A percentile compares a stretch with the other conserved stretches of the same genome.
Evolutionary conservation across 2,329 filamentous ascomycete species (phyloP).

Genomic region (Colletotrichum sp.): DNA sequence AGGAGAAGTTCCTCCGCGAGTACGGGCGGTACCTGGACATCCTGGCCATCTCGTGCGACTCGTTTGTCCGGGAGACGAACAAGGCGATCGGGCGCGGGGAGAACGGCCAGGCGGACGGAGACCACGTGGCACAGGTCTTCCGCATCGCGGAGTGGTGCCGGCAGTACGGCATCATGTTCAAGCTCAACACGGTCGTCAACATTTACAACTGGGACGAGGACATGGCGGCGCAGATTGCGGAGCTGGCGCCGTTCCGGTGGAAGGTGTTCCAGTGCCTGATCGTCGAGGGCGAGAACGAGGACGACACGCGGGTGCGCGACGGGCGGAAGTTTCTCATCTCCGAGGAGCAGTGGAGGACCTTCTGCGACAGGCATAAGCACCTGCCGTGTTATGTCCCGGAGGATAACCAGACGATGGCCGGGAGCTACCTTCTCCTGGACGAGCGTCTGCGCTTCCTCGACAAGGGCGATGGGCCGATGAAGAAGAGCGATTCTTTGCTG

Average conservation of each 20-base stretch:
- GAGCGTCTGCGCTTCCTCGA: slow-evolving; percentile 57
- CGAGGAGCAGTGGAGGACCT: slow-evolving; percentile 48
- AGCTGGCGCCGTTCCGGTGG: slow-evolving; percentile 56
- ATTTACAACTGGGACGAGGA: slow-evolving; percentile 54
- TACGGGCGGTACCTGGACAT: slow-evolving; percentile 54
- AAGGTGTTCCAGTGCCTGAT: slow-evolving; percentile 61
- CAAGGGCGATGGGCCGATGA: slow-evolving; percentile 37
- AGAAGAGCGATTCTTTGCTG: slow-evolving; percentile 39
- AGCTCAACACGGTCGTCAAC: slow-evolving; percentile 62
- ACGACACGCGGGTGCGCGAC: slow-evolving; percentile 40
- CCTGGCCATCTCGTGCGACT: slow-evolving; percentile 61
- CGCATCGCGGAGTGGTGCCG: slow-evolving; percentile 49
- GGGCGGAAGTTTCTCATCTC: slow-evolving; percentile 49
- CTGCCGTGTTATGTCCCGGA: slow-evolving; percentile 51
- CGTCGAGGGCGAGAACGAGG: slow-evolving; percentile 58
- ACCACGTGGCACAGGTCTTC: slow-evolving; percentile 50
- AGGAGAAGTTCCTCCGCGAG: slow-evolving; percentile 43
- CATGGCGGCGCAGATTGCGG: slow-evolving; percentile 43
- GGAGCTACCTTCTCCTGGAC: slow-evolving; percentile 56
- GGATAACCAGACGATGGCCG: slow-evolving; percentile 54
- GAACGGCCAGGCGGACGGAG: slow-evolving; percentile 30
- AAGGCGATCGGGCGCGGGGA: slow-evolving; percentile 52
- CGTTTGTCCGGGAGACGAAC: slow-evolving; percentile 55
- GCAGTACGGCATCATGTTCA: slow-evolving; percentile 55
- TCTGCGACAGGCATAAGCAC: slow-evolving; percentile 48